These are phyloP conservation scores for Filobasidium uniguttulatum DNA, from an alignment of 1,284 basidiomycete genomes.

Conservation along the genomic window DNA sequence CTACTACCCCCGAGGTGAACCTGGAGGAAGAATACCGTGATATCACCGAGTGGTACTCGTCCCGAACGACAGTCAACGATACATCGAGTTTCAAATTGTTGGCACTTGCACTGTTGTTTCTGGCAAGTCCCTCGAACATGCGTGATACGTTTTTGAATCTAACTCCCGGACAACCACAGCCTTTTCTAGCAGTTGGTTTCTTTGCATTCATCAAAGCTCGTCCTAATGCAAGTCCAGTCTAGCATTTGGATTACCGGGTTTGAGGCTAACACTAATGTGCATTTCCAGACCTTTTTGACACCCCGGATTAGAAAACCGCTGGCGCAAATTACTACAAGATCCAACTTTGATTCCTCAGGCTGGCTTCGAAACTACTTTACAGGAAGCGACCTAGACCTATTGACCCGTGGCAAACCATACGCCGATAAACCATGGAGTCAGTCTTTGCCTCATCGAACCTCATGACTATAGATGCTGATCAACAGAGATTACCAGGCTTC, in stretches of 20 bases:
- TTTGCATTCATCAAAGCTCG: background rate
- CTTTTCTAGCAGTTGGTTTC: background rate
- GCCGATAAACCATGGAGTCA: background rate
- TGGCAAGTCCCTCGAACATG: background rate
- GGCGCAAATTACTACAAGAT: background rate
- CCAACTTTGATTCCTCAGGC: background rate
- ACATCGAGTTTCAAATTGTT: background rate
- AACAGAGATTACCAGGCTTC: background rate
- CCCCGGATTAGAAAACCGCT: background rate
- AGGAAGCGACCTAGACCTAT: background rate
- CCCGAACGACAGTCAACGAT: background rate
- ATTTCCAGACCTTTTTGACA: background rate
- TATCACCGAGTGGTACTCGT: background rate
- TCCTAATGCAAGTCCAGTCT: background rate
- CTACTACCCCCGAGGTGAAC: too few relatives aligned
- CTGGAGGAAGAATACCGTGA: background rate
- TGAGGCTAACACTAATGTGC: background rate
- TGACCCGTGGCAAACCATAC: background rate
- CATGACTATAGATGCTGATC: background rate
- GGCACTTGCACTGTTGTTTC: background rate
- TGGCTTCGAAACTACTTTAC: background rate
- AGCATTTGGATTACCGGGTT: background rate
- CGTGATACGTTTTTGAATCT: background rate
- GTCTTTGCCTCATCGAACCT: background rate
- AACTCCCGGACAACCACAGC: background rate